A percentile compares a stretch with the other conserved stretches of the same genome.
These are phyloP conservation scores for Mycena maculata DNA, from an alignment of 768 basidiomycete species.

Conservation along the genomic window DNA sequence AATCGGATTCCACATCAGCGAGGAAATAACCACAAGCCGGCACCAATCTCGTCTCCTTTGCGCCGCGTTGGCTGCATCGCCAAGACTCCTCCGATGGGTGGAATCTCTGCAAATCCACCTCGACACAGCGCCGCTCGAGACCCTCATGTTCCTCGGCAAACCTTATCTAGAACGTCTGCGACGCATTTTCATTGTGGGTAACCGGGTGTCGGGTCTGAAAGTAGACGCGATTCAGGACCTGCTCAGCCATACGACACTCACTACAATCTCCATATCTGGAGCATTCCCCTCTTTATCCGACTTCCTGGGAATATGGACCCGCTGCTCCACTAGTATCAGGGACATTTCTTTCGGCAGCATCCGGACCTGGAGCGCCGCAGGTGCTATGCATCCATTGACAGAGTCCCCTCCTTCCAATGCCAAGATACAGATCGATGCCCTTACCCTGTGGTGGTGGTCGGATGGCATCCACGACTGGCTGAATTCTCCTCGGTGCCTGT, in stretches of 20 bases:
- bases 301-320: not conserved
- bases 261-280: constrained; percentile 12
- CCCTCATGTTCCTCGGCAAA: not conserved
- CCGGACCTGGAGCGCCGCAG: not conserved
- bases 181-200: not conserved
- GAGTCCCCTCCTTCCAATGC: not conserved
- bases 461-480: constrained; percentile 21
- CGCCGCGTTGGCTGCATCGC: not conserved
- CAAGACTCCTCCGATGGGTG: not conserved
- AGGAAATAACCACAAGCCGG: not conserved
- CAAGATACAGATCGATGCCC: not conserved
- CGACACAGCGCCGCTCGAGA: not conserved
- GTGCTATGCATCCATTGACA: not conserved
- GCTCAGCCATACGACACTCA: not conserved
- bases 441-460: constrained; percentile 23
- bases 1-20: constrained; percentile 1
- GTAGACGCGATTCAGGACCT: constrained; percentile 3
- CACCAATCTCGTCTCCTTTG: constrained; percentile 4
- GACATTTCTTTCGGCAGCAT: constrained; percentile 12
- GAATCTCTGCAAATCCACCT: constrained; percentile 3
- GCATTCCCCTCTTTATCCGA: not conserved
- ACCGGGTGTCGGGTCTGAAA: not conserved
- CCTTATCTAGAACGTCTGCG: not conserved
- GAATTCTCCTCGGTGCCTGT: constrained; percentile 5
- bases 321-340: not conserved